Evolutionary conservation across 495 filamentous ascomycete genomes (phyloP), one percentile per base, ranked within the genome.

Genomic region (Xylaria sp.): DNA sequence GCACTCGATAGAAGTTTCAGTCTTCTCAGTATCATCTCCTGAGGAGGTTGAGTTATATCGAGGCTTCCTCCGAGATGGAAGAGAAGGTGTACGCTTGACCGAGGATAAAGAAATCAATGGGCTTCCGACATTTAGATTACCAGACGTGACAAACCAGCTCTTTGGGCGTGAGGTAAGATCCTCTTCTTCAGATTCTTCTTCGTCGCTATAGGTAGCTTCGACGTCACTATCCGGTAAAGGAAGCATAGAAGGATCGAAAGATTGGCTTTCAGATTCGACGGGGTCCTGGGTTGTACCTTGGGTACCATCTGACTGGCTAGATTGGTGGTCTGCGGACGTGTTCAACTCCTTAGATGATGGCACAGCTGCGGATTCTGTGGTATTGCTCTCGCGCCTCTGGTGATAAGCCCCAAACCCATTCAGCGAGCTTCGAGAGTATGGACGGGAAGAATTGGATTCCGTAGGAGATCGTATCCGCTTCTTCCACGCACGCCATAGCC

Each of bases 401-500:
- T 80, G 77, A 3, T 67, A 74, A 17, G 74, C 64, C 50, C 63
- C 75, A 17, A 70, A 75, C 5, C 67, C 70, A 58, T 66, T 69
- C 5, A 59, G 67, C 40, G 84, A 85, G 59, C 81, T 82, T 33
- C 77, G 76, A 14, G 84, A 85, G 61, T 77, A 82, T 1, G 83
- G 82, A 26, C 80, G 76, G 19, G 74, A 71, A 69, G 80, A 75
- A 40, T 75, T 78, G 35, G 77, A 71, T 57, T 83, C 82, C 70
- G 76, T 71, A 7, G 86, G 85, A 21, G 84, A 84, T 44, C 90
- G 87, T 70, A 92, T 87, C 69, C 90, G 90, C 81, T 97, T 97
- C 77, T 95, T 93, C 97, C 97, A 99, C 40, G 93, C 92, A 74
- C 97, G 89, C 97, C 97, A 99, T 40, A 98, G 81, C 43, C 95